Evolutionary conservation across 805 yeast species (phyloP), one percentile per base, ranked within the genome.

Genomic region (Pichia deserticola): DNA sequence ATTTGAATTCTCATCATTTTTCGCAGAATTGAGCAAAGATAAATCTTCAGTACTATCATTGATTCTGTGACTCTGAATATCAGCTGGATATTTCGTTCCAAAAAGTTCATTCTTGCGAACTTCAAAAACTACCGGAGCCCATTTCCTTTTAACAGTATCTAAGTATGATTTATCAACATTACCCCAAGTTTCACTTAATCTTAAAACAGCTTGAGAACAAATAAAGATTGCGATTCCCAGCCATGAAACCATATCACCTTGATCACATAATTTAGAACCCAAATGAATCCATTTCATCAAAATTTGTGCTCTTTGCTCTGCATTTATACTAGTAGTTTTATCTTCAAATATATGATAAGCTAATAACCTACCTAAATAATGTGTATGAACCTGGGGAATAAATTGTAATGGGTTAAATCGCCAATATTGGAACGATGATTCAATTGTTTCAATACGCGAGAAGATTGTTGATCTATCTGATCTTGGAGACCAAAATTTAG

Each of bases 181-280:
- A 7, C 82, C 70, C 98, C 98, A 92, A 1, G 90, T 76, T 48
- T 77, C 75, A 30, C 77, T 69, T 42, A 92, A 70, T 55, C 98
- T 76, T 50, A 92, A 69, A 2, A 92, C 73, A 0, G 97, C 95
- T 48, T 84, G 79, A 0, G 95, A 86, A 59, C 96, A 84, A 2
- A 90, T 74, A 1, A 85, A 75, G 0, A 93, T 82, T 1, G 96
- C 88, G 56, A 92, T 81, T 0, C 96, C 96, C 28, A 89, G 70
- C 97, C 97, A 92, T 33, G 93, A 83, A 0, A 89, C 90, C 90
- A 89, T 88, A 62, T 92, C 95, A 45, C 98, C 98, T 33, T 78
- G 70, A 52, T 78, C 78, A 59, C 88, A 93, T 53, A 92, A 77
- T 30, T 73, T 69, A 54, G 84, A 79, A 4, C 97, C 98, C 41